Evolutionary conservation across 352 stramenopile species (phyloP).

Genomic region (Pythium volutum): DNA sequence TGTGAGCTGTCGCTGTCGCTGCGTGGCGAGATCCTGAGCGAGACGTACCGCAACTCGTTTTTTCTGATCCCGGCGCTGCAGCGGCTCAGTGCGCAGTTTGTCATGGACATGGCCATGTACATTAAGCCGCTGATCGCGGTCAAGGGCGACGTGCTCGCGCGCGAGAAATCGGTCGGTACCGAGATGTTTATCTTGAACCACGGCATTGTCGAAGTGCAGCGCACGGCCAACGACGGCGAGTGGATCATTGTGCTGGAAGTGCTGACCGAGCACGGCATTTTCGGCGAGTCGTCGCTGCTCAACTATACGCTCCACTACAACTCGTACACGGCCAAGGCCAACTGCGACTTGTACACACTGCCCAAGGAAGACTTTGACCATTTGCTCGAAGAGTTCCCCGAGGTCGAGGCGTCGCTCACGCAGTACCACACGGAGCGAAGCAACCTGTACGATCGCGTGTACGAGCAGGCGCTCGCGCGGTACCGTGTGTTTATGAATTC

Average conservation of each 20-base stretch:
- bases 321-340: constrained; percentile 67
- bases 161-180: constrained; percentile 59
- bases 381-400: constrained; percentile 77
- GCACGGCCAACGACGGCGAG: constrained; percentile 43
- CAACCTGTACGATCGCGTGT: constrained; percentile 60
- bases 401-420: constrained; percentile 57
- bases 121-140: constrained; percentile 80
- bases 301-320: constrained; percentile 76
- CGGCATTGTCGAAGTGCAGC: constrained; percentile 67
- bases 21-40: constrained; percentile 67
- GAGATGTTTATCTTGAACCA: constrained; percentile 86
- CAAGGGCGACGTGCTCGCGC: constrained; percentile 57
- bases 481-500: constrained; percentile 64
- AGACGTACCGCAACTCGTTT: constrained; percentile 76
- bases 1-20: constrained; percentile 76
- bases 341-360: constrained; percentile 73
- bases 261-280: constrained; percentile 60
- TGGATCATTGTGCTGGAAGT: constrained; percentile 79
- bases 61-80: constrained; percentile 71
- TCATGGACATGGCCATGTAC: constrained; percentile 84
- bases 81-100: constrained; percentile 67
- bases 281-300: constrained; percentile 65
- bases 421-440: constrained; percentile 62
- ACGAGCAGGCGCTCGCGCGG: constrained; percentile 62
- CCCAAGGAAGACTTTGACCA: constrained; percentile 79